phyloP scores from a whole-genome alignment of 306 rosid species.

The Vigna hirtella region DNA sequence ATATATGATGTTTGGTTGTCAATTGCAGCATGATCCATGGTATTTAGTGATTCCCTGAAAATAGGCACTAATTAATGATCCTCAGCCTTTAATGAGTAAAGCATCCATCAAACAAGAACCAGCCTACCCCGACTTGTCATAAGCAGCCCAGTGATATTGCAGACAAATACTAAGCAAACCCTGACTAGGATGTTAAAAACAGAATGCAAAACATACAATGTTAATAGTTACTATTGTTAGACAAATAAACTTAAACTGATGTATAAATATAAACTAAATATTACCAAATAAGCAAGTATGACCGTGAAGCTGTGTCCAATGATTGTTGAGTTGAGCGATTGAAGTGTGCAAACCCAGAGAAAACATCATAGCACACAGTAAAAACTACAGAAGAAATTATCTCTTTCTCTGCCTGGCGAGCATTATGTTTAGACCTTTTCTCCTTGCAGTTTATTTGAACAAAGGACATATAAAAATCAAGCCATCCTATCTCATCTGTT shows the following conservation, averaged over 20 bases:
- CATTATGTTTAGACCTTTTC: slow-evolving; percentile 55
- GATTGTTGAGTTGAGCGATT: slow-evolving; percentile 65
- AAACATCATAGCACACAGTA: slow-evolving; percentile 71
- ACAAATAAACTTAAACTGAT: slow-evolving; percentile 1
- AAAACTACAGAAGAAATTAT: slow-evolving; percentile 60
- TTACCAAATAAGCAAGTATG: slow-evolving; percentile 71
- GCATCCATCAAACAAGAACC: slow-evolving; percentile 20
- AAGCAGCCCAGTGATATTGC: slow-evolving; percentile 75
- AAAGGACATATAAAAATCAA: slow-evolving; percentile 66
- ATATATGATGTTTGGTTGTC: slow-evolving; percentile 47
- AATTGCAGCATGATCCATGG: slow-evolving; percentile 47
- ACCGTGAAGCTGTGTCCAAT: slow-evolving; percentile 53
- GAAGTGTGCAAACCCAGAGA: slow-evolving; percentile 75
- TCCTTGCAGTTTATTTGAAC: slow-evolving; percentile 47
- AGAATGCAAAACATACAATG: slow-evolving; percentile 20
- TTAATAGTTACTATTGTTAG: slow-evolving; percentile 26
- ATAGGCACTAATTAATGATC: neutral
- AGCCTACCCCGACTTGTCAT: slow-evolving; percentile 62
- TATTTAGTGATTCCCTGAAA: slow-evolving; percentile 55
- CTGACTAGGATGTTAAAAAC: slow-evolving; percentile 55
- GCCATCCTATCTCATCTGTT: slow-evolving; percentile 75
- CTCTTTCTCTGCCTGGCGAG: slow-evolving; percentile 74
- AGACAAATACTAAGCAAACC: slow-evolving; percentile 63
- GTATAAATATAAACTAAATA: slow-evolving; percentile 7
- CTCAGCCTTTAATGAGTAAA: neutral